Base-by-base conservation (phyloP, 2,329 filamentous ascomycete species). In the Coniochaeta hoffmannii region DNA sequence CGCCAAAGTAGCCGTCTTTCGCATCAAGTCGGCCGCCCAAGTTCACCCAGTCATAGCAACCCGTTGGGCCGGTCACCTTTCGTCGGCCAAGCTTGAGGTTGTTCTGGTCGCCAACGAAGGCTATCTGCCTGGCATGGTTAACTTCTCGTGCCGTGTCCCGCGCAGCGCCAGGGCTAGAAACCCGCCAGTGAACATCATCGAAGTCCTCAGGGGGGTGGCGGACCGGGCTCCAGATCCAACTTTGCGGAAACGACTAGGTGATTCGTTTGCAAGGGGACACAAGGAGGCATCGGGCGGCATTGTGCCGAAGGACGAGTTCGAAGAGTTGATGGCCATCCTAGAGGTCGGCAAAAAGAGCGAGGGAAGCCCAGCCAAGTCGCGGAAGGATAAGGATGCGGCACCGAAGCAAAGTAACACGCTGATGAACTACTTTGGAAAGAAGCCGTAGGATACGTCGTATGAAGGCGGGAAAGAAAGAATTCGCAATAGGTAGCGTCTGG, bases 241-340 rank as follows among this genome's bases (percentile, higher is more conserved):
- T 4, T 58, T 74, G 55, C 62, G 68, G 4, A 71, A 78, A 54
- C 68, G 83, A 14, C 63, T 87, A 11, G 85, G 85, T 0, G 78
- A 83, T 50, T 83, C 77, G 26, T 88, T 88, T 63, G 85, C 84
- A 0, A 74, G 79, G 53, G 85, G 86, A 0, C 85, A 88, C 59
- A 86, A 83, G 57, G 83, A 87, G 63, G 85, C 85, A 0, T 85
- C 81, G 50, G 85, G 85, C 1, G 86, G 85, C 0, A 83, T 86
- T 49, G 80, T 88, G 0, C 74, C 75, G 0, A 74, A 69, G 11
- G 76, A 73, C 1, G 82, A 85, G 57, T 88, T 88, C 65, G 83
- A 87, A 58, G 84, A 87, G 63, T 67, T 88, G 14, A 81, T 85
- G 73, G 68, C 68, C 4, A 64, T 83, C 14, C 73, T 88, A 69